Evolutionary conservation across 495 filamentous ascomycete species (phyloP).

Genomic region (Hypomontagnella submonticulosa): DNA sequence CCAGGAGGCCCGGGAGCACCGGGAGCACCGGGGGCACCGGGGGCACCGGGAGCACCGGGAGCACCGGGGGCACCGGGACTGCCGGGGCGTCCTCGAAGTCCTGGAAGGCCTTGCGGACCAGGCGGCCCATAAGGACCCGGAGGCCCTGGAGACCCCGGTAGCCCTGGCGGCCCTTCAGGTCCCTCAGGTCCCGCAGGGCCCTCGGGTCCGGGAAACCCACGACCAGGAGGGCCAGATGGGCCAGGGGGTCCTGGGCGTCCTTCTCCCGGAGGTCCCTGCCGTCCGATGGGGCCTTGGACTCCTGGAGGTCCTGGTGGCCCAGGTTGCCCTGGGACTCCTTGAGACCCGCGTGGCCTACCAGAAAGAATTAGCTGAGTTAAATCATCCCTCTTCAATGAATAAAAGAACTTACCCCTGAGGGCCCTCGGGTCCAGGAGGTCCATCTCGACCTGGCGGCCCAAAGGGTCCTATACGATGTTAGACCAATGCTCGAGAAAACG

Average conservation of each 20-base stretch:
- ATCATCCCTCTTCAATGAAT: neutral
- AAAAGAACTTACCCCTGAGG: neutral
- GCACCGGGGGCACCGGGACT: too few species aligned
- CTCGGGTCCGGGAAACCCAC: neutral
- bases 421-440: too few species aligned
- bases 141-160: neutral
- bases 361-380: too few species aligned
- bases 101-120: neutral
- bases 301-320: constrained; percentile 14
- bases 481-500: too few species aligned
- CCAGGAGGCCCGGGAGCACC: constrained; percentile 14
- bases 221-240: too few species aligned
- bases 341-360: neutral
- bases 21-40: neutral
- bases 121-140: neutral
- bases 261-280: neutral
- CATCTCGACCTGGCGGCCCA: constrained; percentile 6
- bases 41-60: neutral
- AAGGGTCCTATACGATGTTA: neutral
- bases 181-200: neutral
- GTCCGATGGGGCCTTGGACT: neutral
- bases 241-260: constrained; percentile 7
- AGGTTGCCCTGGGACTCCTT: constrained; percentile 1
- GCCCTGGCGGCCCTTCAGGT: neutral
- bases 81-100: neutral